A percentile compares a stretch with the other conserved stretches of the same genome.
These are phyloP conservation scores for Dendrothele bispora DNA, from an alignment of 768 basidiomycete genomes.

Conservation along the genomic window DNA sequence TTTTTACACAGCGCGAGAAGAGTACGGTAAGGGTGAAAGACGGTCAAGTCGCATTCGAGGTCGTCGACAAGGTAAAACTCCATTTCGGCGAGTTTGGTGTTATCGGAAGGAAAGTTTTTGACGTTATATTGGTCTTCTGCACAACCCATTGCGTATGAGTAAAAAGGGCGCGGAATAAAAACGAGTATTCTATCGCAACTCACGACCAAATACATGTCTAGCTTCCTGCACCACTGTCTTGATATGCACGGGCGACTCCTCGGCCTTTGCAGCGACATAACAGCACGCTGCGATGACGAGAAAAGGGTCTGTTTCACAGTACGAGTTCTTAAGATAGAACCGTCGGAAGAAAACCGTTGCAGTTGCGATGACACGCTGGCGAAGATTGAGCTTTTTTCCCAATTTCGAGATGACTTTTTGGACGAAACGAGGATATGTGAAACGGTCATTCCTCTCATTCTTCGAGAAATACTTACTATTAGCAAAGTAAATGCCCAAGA, in stretches of 20 bases:
- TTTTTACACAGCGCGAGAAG: constrained; percentile 75
- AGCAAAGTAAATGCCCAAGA: constrained; percentile 86
- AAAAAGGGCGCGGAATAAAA: not conserved
- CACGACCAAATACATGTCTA: constrained; percentile 71
- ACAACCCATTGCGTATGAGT: not conserved
- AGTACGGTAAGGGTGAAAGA: constrained; percentile 95
- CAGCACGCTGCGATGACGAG: constrained; percentile 91
- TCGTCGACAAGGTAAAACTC: constrained; percentile 98
- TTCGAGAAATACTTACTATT: constrained; percentile 64
- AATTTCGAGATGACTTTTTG: constrained; percentile 78
- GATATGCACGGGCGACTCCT: constrained; percentile 94
- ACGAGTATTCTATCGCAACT: no score
- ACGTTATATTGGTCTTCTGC: constrained; percentile 67
- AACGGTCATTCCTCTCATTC: not conserved
- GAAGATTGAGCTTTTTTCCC: constrained; percentile 76
- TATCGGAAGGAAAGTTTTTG: constrained; percentile 83
- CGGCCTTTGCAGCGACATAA: constrained; percentile 96
- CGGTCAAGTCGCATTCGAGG: constrained; percentile 88
- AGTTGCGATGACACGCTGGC: constrained; percentile 91
- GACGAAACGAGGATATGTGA: not conserved
- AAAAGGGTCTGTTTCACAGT: constrained; percentile 95
- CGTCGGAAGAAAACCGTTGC: constrained; percentile 93
- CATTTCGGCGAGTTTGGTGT: constrained; percentile 95
- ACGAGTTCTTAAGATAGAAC: constrained; percentile 96
- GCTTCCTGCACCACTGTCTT: constrained; percentile 89